Base-by-base conservation (phyloP, 441 rosid genomes). In the Erodium moschatum region DNA sequence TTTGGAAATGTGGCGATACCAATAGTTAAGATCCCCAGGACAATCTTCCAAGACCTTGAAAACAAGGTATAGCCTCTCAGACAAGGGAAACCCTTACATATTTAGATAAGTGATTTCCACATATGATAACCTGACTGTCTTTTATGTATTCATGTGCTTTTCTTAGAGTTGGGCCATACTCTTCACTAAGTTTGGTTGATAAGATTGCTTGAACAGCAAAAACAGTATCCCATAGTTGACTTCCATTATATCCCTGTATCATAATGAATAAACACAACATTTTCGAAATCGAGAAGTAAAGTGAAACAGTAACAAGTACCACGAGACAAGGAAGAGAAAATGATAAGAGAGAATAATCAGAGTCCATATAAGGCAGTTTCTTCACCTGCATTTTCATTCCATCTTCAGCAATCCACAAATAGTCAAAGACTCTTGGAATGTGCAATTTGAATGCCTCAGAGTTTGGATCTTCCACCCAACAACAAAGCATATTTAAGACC, bases 371-470 rank as follows among this genome's bases (percentile, higher is more conserved):
- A 10, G 13, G n/a, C 50, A 44, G 50, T 44, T 44, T 42, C 50
- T 44, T n/a, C 18, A 87, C 97, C 98, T 91, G 89, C 96, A 94
- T 86, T 89, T 94, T 94, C 98, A 91, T 89, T 72, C 98, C 97
- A 84, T 94, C 98, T 85, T 94, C 97, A 71, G 98, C 97, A 77
- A 89, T 3, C 97, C 98, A 94, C 56, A 94, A 82, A 75, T 79
- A 94, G 78, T 91, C 98, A 78, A 81, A 21, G 67, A 94, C 70
- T 80, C 97, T 84, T 63, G 97, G 96, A 77, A 93, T 83, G 80
- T 93, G 97, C 81, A 89, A 72, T 73, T 93, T 91, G 77, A 91
- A 93, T 74, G 96, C 96, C 79, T 91, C 96, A 24, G 97, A 88
- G 70, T 89, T 88, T 74, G 96, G 96, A 76, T 93, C 96, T 77